These are phyloP conservation scores for Stromatinia cepivora DNA, from an alignment of 2,329 filamentous ascomycete species.

Conservation along the genomic window DNA sequence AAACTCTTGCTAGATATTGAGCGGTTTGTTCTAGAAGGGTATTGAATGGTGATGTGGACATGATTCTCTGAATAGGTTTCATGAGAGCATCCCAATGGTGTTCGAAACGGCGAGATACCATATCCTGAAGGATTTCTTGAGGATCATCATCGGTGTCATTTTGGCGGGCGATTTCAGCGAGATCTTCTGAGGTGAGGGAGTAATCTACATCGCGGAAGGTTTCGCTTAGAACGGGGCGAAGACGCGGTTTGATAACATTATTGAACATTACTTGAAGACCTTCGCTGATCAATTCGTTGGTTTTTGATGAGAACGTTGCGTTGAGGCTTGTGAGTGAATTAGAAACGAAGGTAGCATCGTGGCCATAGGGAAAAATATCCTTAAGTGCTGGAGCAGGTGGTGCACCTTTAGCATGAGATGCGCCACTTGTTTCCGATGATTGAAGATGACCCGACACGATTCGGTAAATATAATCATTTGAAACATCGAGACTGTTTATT, in stretches of 20 bases:
- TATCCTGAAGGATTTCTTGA: conserved; percentile 55
- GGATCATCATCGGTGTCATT: conserved; percentile 49
- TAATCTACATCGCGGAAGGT: conserved; percentile 94
- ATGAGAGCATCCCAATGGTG: conserved; percentile 83
- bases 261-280: conserved; percentile 84
- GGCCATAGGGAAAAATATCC: conserved; percentile 76
- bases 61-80: conserved; percentile 77
- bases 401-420: conserved; percentile 13
- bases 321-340: conserved; percentile 69
- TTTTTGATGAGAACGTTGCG: conserved; percentile 72
- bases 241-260: conserved; percentile 79
- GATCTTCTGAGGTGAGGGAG: conserved; percentile 62
- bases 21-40: conserved; percentile 57
- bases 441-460: conserved; percentile 73
- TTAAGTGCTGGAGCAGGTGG: conserved; percentile 45
- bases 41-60: conserved; percentile 75
- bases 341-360: conserved; percentile 70
- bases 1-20: conserved; percentile 48
- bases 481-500: conserved; percentile 93
- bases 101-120: conserved; percentile 78
- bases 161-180: conserved; percentile 55
- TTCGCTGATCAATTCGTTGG: conserved; percentile 78
- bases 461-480: conserved; percentile 84
- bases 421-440: conserved; percentile 38
- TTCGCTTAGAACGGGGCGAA: conserved; percentile 82